Conservation (phyloP, 108 stramenopile genomes). For the Seminavis robusta region DNA sequence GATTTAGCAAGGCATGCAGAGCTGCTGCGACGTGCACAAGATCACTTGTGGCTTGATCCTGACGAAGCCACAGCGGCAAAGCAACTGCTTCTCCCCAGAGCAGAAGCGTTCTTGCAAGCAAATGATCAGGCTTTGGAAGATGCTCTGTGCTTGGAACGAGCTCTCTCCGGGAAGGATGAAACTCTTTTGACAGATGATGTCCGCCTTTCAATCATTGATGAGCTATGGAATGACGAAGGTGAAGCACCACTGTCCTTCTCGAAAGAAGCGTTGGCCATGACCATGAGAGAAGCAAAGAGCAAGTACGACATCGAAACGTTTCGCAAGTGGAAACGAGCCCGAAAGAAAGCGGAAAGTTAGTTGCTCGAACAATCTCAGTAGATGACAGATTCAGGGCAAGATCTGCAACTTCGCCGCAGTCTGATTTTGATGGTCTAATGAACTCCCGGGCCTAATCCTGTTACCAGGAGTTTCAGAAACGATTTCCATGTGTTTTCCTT, state of each 20-base stretch:
- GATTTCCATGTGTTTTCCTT: too few species aligned
- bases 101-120: constrained; percentile 14
- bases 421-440: background rate
- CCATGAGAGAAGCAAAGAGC: constrained; percentile 56
- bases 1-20: constrained; percentile 44
- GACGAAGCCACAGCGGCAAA: constrained; percentile 47
- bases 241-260: constrained; percentile 26
- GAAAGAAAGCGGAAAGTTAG: constrained; percentile 26
- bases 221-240: constrained; percentile 28
- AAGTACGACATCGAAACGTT: constrained; percentile 57
- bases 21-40: constrained; percentile 22
- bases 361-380: background rate
- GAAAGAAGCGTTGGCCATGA: constrained; percentile 47
- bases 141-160: constrained; percentile 19
- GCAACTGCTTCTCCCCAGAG: constrained; percentile 55
- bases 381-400: background rate
- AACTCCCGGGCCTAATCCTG: too few species aligned
- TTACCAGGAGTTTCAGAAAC: too few species aligned
- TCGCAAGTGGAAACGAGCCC: constrained; percentile 57
- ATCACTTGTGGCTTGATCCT: constrained; percentile 47
- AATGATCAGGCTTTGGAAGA: constrained; percentile 22
- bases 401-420: background rate
- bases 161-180: background rate
- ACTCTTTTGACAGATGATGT: constrained; percentile 18
- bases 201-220: constrained; percentile 41